Evolutionary conservation across 2,329 filamentous ascomycete species (phyloP).

Genomic region (Didymella lethalis): DNA sequence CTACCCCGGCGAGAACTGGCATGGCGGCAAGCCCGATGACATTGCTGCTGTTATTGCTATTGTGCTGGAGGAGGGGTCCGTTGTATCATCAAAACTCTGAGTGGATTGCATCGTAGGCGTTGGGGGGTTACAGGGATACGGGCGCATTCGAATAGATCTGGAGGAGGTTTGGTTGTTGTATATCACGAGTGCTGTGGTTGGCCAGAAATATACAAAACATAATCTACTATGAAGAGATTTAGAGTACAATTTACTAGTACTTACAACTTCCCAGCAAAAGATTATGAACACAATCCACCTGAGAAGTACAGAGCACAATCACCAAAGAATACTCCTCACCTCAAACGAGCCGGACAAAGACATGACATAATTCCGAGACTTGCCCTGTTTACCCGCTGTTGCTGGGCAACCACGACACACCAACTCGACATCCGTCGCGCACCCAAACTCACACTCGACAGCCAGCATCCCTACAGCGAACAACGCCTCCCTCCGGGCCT

Average conservation of each 20-base stretch:
- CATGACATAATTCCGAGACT: constrained; percentile 18
- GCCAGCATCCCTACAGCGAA: constrained; percentile 48
- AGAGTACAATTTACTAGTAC: too few relatives aligned
- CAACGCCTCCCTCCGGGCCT: constrained; percentile 43
- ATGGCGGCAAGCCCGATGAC: constrained; percentile 93
- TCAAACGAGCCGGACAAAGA: neutral
- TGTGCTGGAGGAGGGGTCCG: constrained; percentile 39
- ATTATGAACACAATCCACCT: too few relatives aligned
- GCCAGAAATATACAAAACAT: neutral
- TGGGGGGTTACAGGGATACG: constrained; percentile 5
- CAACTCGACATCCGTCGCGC: constrained; percentile 17
- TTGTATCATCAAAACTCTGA: constrained; percentile 20
- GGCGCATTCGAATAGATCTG: constrained; percentile 16
- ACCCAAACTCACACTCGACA: constrained; percentile 26
- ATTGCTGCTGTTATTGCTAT: constrained; percentile 82
- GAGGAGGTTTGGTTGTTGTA: constrained; percentile 11
- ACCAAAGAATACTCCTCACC: too few relatives aligned
- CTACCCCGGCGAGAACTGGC: constrained; percentile 85
- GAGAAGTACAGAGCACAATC: too few relatives aligned
- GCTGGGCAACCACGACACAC: constrained; percentile 20
- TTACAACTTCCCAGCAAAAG: too few relatives aligned
- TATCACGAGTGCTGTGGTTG: constrained; percentile 5
- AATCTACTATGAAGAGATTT: neutral
- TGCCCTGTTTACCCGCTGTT: constrained; percentile 14
- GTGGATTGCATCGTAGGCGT: constrained; percentile 20